Evolutionary conservation across 345 rosid genomes (phyloP).

Genomic region (Aquilaria sinensis): DNA sequence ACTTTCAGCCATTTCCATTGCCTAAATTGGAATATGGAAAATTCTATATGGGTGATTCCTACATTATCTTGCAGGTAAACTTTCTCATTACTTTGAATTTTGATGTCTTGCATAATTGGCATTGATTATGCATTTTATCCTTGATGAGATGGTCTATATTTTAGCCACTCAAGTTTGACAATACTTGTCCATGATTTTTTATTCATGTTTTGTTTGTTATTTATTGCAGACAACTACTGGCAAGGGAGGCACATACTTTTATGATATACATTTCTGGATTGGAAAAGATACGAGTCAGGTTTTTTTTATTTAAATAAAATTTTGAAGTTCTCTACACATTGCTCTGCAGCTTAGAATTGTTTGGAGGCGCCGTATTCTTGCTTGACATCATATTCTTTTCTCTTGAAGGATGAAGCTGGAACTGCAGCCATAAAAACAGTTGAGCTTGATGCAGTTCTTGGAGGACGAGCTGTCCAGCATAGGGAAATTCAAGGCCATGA

Average conservation of each 20-base stretch:
- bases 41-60: slow-evolving; percentile 93
- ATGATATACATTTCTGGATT: slow-evolving; percentile 95
- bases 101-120: too few relatives aligned
- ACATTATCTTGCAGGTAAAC: slow-evolving; percentile 87
- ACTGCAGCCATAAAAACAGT: slow-evolving; percentile 96
- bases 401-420: slow-evolving; percentile 91
- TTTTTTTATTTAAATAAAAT: slow-evolving; percentile 5
- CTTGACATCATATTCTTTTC: too few relatives aligned
- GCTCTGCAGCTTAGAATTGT: too few relatives aligned
- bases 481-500: slow-evolving; percentile 98
- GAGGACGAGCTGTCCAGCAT: slow-evolving; percentile 99
- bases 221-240: slow-evolving; percentile 61
- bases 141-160: too few relatives aligned
- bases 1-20: slow-evolving; percentile 81
- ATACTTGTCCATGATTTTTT: not conserved
- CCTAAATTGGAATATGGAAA: slow-evolving; percentile 92
- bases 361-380: too few relatives aligned
- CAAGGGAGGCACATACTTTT: slow-evolving; percentile 79
- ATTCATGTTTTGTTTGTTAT: not conserved
- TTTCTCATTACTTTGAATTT: not conserved
- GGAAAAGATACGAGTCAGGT: slow-evolving; percentile 99
- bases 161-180: too few relatives aligned
- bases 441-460: slow-evolving; percentile 92
- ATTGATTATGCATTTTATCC: too few relatives aligned
- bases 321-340: too few relatives aligned